Evolutionary conservation across 2,329 filamentous ascomycete genomes (phyloP).

Genomic region (Incumbomyces delicatus): DNA sequence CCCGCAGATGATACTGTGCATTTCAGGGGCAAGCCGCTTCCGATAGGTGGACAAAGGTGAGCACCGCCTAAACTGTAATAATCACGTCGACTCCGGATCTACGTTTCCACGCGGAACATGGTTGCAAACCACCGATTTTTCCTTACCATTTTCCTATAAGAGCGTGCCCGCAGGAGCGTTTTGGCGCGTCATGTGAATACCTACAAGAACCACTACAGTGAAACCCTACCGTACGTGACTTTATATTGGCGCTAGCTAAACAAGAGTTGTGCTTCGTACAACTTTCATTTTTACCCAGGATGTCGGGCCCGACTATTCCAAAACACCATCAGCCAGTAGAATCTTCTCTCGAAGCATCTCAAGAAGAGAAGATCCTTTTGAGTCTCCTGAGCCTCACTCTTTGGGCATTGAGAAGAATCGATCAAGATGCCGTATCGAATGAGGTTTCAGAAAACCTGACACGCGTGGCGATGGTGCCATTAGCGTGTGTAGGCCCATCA

Average conservation of each 20-base stretch:
- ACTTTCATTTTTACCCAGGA: neutral
- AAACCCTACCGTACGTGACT: no score
- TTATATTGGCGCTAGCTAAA: no score
- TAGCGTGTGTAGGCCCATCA: conserved; percentile 2
- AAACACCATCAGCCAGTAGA: neutral
- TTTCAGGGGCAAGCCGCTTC: conserved; percentile 4
- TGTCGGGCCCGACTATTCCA: neutral
- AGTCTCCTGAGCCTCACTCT: neutral
- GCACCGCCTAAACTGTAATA: neutral
- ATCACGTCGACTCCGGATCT: neutral
- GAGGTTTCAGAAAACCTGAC: conserved; percentile 1
- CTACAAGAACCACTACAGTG: neutral
- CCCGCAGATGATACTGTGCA: neutral
- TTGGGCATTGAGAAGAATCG: conserved; percentile 5
- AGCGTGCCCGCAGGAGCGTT: neutral
- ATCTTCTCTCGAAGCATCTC: neutral
- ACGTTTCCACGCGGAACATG: neutral
- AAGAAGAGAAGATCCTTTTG: neutral
- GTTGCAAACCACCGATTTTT: neutral
- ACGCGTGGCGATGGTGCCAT: conserved; percentile 5
- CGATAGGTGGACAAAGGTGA: conserved; percentile 3
- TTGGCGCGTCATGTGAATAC: neutral
- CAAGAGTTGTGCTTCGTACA: neutral
- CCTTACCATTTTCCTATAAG: no score
- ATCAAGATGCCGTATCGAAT: neutral